Evolutionary conservation across 2,329 filamentous ascomycete genomes (phyloP), one percentile per base, ranked within the genome.

Genomic region (Ceratocystis albifundus): DNA sequence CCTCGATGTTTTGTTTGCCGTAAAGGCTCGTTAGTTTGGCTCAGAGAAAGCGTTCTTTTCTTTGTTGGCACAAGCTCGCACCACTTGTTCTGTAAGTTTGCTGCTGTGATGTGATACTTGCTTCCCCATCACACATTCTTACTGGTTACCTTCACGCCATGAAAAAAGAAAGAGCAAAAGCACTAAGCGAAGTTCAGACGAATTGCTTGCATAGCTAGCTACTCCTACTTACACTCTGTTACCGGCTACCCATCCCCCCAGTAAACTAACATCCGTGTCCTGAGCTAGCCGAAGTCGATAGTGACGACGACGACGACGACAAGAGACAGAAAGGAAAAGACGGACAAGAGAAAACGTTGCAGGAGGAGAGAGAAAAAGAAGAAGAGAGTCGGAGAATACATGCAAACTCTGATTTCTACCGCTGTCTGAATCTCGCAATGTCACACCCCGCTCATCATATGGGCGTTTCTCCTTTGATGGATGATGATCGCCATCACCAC

Each of bases 401-500:
- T 50, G 22, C 55, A 57, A 20, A 41, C 61, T 36, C 28, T 15
- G 41, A 45, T 25, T 20, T 22, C 55, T 8, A 36, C 46, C 20
- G 22, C 22, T 50, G 12, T 36, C 8, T 36, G 28, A 12, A 22
- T 55, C 22, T 44, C 44, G 7, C 62, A 30, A 67, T 67, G 66
- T 65, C 66, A 20, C 66, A 67, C 41, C 53, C 64, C n/a, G 62
- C 66, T 4, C 62, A 67, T 53, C 62, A 62, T 20, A 62, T 55
- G 55, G 62, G 61, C 59, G 62, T 32, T 53, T 45, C 62, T 22
- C 62, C 66, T 15, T 25, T 53, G n/a, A 22, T 61, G 44, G 53
- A 20, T 15, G 55, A 53, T 12, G 62, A 61, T 30, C 10, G 59
- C 48, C 48, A 41, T 46, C 30, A 15, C 36, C 65, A 15, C 7